Conservation (phyloP, 768 basidiomycete genomes). For the Dioszegia crocea region DNA sequence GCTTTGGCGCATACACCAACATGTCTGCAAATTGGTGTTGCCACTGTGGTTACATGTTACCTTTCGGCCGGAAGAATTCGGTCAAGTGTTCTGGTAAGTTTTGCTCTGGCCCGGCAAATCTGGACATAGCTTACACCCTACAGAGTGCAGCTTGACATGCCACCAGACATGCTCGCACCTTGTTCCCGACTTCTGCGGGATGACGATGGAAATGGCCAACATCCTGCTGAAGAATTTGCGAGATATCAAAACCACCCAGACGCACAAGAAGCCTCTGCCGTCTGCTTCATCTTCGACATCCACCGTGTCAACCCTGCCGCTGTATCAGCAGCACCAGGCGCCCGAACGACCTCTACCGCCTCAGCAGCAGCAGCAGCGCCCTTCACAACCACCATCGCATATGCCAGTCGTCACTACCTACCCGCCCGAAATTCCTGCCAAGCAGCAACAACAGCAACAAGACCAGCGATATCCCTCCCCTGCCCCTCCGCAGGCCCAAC, state of each 20-base stretch:
- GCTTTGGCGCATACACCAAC: slow-evolving; percentile 94
- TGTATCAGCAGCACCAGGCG: slow-evolving; percentile 15
- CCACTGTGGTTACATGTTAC: slow-evolving; percentile 97
- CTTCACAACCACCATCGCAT: slow-evolving; percentile 7
- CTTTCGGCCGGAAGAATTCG: slow-evolving; percentile 93
- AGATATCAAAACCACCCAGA: slow-evolving; percentile 67
- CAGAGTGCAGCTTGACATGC: slow-evolving; percentile 90
- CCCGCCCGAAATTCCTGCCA: background rate
- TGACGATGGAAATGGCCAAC: slow-evolving; percentile 99
- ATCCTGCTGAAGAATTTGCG: slow-evolving; percentile 82
- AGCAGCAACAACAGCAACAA: slow-evolving; percentile 17
- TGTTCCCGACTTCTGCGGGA: slow-evolving; percentile 98
- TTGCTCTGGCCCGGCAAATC: background rate
- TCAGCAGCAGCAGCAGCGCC: slow-evolving; percentile 14
- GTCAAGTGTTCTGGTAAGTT: slow-evolving; percentile 69
- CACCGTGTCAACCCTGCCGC: slow-evolving; percentile 31
- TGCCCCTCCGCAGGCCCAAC: slow-evolving; percentile 32
- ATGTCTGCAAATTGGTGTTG: slow-evolving; percentile 99
- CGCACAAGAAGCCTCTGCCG: slow-evolving; percentile 40
- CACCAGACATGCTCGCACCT: slow-evolving; percentile 97
- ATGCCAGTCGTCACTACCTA: slow-evolving; percentile 11
- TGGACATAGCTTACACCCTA: background rate
- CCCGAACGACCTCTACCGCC: slow-evolving; percentile 16
- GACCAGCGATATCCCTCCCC: slow-evolving; percentile 9
- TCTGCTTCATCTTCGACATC: slow-evolving; percentile 35